Percentiles rank a stretch among this genome's conserved stretches.
These are phyloP conservation scores for California macrophylla DNA, from an alignment of 441 rosid genomes.

Conservation along the genomic window DNA sequence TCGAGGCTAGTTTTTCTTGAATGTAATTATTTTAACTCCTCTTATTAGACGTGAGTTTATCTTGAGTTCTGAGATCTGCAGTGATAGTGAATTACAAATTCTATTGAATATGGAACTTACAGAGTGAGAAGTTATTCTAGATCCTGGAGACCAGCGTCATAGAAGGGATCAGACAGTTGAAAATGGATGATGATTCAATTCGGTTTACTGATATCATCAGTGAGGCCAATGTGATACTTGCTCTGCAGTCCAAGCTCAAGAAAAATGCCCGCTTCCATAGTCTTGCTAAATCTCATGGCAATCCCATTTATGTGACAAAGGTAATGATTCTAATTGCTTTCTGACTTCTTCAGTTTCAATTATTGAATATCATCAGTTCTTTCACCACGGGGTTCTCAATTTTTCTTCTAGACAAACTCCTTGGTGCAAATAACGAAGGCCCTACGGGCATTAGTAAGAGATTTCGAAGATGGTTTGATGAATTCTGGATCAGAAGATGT, in stretches of 20 bases:
- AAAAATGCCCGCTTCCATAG: conserved; percentile 47
- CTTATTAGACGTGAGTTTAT: background rate
- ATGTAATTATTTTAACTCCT: background rate
- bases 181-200: conserved; percentile 37
- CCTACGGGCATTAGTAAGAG: conserved; percentile 39
- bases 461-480: conserved; percentile 36
- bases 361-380: background rate
- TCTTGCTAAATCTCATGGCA: conserved; percentile 53
- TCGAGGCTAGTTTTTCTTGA: background rate
- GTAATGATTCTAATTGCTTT: conserved; percentile 28
- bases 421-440: conserved; percentile 69
- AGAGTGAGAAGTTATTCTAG: conserved; percentile 44
- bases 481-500: conserved; percentile 40
- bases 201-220: conserved; percentile 59
- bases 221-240: conserved; percentile 24
- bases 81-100: conserved; percentile 10
- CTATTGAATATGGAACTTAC: conserved; percentile 23
- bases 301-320: conserved; percentile 71
- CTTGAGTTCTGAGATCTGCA: background rate
- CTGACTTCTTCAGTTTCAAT: background rate
- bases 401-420: conserved; percentile 56
- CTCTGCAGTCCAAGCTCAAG: conserved; percentile 25
- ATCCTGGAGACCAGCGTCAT: conserved; percentile 55
- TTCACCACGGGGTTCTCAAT: background rate
- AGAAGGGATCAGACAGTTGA: conserved; percentile 60